Conservation (phyloP, 2,329 filamentous ascomycete genomes). For the Botrytis paeoniae region DNA sequence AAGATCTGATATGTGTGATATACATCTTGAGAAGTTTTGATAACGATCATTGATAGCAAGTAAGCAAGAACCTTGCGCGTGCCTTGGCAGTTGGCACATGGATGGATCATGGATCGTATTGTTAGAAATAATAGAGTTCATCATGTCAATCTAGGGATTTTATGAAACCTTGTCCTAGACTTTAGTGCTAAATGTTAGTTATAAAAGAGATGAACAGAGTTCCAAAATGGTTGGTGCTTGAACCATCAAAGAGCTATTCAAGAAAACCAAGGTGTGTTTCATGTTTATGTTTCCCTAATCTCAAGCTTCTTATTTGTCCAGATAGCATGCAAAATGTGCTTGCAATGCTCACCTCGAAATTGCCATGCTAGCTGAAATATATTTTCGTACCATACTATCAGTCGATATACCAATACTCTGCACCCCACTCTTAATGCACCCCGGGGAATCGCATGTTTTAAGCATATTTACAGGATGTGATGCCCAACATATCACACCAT, state of each 20-base stretch:
- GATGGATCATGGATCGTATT: background rate
- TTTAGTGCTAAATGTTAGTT: background rate
- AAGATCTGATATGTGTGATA: background rate
- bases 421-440: constrained; percentile 10
- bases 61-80: background rate
- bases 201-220: background rate
- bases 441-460: constrained; percentile 10
- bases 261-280: background rate
- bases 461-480: constrained; percentile 4
- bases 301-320: background rate
- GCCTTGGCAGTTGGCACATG: background rate
- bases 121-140: background rate
- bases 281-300: background rate
- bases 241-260: background rate
- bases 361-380: background rate
- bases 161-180: background rate
- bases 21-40: background rate
- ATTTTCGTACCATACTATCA: background rate
- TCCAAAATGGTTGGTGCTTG: background rate
- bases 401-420: background rate
- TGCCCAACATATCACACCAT: background rate
- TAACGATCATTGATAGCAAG: background rate
- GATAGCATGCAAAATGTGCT: background rate
- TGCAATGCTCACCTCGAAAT: background rate
- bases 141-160: background rate